Evolutionary conservation across 495 filamentous ascomycete genomes (phyloP), one percentile per base, ranked within the genome.

Genomic region (Penicillium lagena): DNA sequence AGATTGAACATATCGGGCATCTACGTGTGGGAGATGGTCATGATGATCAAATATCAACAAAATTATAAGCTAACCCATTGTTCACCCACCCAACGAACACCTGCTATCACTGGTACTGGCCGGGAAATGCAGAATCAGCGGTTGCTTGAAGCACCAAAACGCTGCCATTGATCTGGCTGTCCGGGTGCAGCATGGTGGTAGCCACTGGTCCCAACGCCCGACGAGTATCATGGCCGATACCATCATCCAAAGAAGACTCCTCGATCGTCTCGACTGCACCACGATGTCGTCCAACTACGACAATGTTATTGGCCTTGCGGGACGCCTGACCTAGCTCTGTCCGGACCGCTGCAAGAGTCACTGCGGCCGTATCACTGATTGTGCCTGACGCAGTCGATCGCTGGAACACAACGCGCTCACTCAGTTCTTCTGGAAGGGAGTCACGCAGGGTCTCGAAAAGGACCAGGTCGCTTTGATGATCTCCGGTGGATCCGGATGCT

Each of bases 141-240:
- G 68, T 78, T 43, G 86, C 87, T 56, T 90, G 83, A 22, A 96
- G 71, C 42, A 94, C 78, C 42, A 95, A 64, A n/a, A 95, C 66
- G 60, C 86, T 91, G 0, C 84, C 83, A 50, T 73, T 80, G 9
- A 87, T 61, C 27, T 77, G 76, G 32, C 63, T 69, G 40, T 71
- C 77, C 5, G 85, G 71, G 27, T 54, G 62, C 9, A 69, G 58
- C 54, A 91, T 60, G 35, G 72, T 68, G 39, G 87, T 80, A 9
- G 82, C 87, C 12, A 85, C 66, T 6, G 67, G 66, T 2, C 90
- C 90, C n/a, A 95, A 57, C 11, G 80, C 82, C 49, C 66, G 76
- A 27, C 70, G 69, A 28, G 83, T 65, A 35, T 82, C 81, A 8
- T 57, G 43, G 2, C 70, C 70, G 38, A 62, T 47, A 17, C 52